These are phyloP conservation scores for Kuraishia cidri DNA, from an alignment of 805 yeast species.

Conservation along the genomic window DNA sequence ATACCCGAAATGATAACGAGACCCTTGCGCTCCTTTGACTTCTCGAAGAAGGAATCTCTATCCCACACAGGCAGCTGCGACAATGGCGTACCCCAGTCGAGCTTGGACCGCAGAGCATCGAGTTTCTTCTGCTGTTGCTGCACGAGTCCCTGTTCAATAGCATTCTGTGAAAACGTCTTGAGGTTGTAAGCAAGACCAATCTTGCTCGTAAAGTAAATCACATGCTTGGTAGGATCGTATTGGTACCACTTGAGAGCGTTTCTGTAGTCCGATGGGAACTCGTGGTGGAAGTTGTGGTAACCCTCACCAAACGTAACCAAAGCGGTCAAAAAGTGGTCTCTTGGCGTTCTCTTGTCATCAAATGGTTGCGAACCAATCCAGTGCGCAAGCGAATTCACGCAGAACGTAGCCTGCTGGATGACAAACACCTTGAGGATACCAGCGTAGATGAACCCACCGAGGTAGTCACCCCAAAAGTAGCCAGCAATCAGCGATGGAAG, in stretches of 20 bases:
- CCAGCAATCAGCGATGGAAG: slow-evolving; percentile 64
- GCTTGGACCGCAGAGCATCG: slow-evolving; percentile 65
- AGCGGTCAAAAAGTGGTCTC: slow-evolving; percentile 55
- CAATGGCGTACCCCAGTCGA: slow-evolving; percentile 93
- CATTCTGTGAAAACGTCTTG: slow-evolving; percentile 44
- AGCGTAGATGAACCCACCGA: slow-evolving; percentile 72
- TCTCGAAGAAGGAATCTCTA: slow-evolving; percentile 31
- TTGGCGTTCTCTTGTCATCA: slow-evolving; percentile 66
- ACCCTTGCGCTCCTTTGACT: slow-evolving; percentile 23
- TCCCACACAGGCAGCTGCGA: slow-evolving; percentile 67
- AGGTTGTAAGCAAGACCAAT: slow-evolving; percentile 54
- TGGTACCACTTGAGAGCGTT: slow-evolving; percentile 64
- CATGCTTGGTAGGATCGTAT: slow-evolving; percentile 84
- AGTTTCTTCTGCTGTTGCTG: slow-evolving; percentile 78
- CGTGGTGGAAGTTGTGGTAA: slow-evolving; percentile 90
- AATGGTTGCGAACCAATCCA: slow-evolving; percentile 65
- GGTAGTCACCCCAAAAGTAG: slow-evolving; percentile 59
- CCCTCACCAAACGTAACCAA: slow-evolving; percentile 83
- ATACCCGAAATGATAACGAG: slow-evolving; percentile 83
- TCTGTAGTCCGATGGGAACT: slow-evolving; percentile 86
- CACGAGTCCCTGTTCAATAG: slow-evolving; percentile 62
- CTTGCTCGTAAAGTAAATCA: slow-evolving; percentile 39
- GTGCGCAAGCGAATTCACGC: slow-evolving; percentile 81
- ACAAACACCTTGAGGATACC: slow-evolving; percentile 65
- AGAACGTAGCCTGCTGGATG: slow-evolving; percentile 74